Evolutionary conservation across 1,284 basidiomycete species (phyloP).

Genomic region (Cerrena zonata): DNA sequence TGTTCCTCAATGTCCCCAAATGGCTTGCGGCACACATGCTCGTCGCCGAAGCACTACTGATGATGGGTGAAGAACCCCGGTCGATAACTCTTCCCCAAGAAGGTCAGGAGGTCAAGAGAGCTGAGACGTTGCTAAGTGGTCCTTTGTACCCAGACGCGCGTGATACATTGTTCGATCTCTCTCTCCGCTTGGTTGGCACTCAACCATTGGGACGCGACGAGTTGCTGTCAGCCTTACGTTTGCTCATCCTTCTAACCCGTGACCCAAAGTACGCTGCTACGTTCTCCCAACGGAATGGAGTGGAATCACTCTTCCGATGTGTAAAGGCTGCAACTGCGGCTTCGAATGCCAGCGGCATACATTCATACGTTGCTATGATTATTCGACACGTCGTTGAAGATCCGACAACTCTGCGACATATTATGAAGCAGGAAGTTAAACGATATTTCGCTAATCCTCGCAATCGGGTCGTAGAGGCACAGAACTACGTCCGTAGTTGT

Average conservation of each 20-base stretch:
- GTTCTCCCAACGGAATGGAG: conserved; percentile 62
- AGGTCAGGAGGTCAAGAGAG: conserved; percentile 51
- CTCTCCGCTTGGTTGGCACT: conserved; percentile 59
- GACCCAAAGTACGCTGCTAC: conserved; percentile 54
- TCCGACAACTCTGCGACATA: conserved; percentile 51
- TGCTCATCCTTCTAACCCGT: conserved; percentile 79
- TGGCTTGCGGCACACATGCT: conserved; percentile 84
- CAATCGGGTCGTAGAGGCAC: conserved; percentile 65
- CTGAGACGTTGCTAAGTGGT: conserved; percentile 47
- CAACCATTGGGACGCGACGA: conserved; percentile 69
- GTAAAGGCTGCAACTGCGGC: conserved; percentile 49
- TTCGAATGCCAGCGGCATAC: conserved; percentile 54
- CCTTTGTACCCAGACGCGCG: conserved; percentile 61
- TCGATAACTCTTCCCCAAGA: conserved; percentile 61
- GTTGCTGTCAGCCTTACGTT: conserved; percentile 70
- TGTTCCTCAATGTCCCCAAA: conserved; percentile 54
- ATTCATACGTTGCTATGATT: conserved; percentile 81
- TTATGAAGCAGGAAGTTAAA: conserved; percentile 82
- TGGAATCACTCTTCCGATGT: conserved; percentile 61
- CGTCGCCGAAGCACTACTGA: conserved; percentile 77
- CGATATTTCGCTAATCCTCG: conserved; percentile 71
- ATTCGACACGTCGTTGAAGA: conserved; percentile 90
- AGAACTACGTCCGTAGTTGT: conserved; percentile 71
- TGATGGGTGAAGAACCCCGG: conserved; percentile 67
- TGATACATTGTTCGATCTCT: conserved; percentile 66